Conservation (phyloP, 164 flowering plant species). For the Brasenia schreberi region DNA sequence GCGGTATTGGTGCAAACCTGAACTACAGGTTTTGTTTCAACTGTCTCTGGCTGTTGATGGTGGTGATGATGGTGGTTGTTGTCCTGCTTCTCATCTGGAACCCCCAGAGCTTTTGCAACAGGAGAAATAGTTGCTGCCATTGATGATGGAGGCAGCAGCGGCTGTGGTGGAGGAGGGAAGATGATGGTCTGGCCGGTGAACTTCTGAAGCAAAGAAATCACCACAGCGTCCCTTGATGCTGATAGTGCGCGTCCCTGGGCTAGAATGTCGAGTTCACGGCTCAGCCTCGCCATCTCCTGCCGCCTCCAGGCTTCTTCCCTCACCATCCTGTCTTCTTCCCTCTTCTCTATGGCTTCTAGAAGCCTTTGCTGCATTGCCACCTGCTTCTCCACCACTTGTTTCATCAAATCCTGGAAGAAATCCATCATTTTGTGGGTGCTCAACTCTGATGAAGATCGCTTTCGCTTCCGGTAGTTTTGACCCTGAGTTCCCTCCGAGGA, state of each 20-base stretch:
- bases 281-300: constrained; percentile 48
- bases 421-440: constrained; percentile 30
- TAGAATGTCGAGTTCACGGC: constrained; percentile 43
- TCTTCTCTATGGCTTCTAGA: constrained; percentile 54
- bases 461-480: constrained; percentile 21
- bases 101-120: not conserved
- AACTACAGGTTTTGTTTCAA: not conserved
- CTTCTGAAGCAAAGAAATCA: constrained; percentile 49
- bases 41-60: not conserved
- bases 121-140: not conserved
- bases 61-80: not conserved
- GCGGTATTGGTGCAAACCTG: not conserved
- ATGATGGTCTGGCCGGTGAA: constrained; percentile 43
- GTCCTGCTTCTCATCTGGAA: not conserved
- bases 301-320: constrained; percentile 73
- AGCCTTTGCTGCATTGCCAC: constrained; percentile 54
- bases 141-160: not conserved
- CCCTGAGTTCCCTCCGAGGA: not conserved
- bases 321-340: constrained; percentile 54
- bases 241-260: constrained; percentile 54
- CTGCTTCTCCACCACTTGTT: constrained; percentile 64
- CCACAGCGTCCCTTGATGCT: constrained; percentile 57
- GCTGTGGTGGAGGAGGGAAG: constrained; percentile 6
- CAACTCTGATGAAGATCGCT: constrained; percentile 12
- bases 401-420: constrained; percentile 54